Evolutionary conservation across 495 filamentous ascomycete species (phyloP), one percentile per base, ranked within the genome.

Genomic region (Aspergillus sparsus): DNA sequence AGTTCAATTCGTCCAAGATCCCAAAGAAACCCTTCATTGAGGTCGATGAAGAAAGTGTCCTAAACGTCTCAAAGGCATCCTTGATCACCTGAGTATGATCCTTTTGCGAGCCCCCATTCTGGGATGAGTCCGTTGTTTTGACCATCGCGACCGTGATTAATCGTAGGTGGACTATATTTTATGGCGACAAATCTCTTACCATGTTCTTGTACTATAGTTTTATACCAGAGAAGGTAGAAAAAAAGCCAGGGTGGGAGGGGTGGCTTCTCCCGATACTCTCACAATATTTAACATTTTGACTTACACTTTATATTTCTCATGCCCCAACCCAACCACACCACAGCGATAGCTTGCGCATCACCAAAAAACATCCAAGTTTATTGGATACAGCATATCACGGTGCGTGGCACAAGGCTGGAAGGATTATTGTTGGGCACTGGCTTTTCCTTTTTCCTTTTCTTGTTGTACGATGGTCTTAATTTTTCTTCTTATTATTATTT

Each of bases 1-100:
- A 21, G 36, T 41, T 44, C 10, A 57, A 11, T 16, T 57, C 54
- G 8, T 57, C 42, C 11, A 57, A n/a, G 32, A 57, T 57, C 1
- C 6, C 16, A n/a, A 47, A 5, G 5, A 21, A 21, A 21, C 27
- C 49, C 15, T 51, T 51, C 1, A 51, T 33, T 33, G 13, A 33
- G 11, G 49, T 15, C 5, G 49, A 33, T 12, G 49, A 51, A n/a
- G 49, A 33, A 32, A 51, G 33, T 13, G 1, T 34, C 12, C 49
- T 12, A 5, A 51, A 12, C 10, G 6, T 0, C 49, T 51, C 49
- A 31, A 51, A 34, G 7, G 21, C 12, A 32, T 32, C 49, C 49
- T 51, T 51, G 1, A 51, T 51, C 32, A 32, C 21, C 49, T 51
- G 21, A 12, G 49, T 32, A 15, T 51, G 21, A 7, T 51, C 49